Evolutionary conservation across 805 yeast genomes (phyloP).

Genomic region (Saccharomycopsis sp.): DNA sequence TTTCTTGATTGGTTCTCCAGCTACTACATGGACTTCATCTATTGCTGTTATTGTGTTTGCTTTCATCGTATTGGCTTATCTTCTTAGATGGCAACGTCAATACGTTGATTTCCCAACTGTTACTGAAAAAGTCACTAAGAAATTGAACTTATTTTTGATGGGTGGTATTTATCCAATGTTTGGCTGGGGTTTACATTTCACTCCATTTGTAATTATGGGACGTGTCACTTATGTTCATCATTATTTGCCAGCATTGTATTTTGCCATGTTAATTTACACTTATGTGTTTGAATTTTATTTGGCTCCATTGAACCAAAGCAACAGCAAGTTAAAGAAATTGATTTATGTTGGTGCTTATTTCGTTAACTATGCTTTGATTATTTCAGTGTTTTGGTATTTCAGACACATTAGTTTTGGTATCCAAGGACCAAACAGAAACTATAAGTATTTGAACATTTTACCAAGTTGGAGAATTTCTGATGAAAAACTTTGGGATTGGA

Average conservation of each 20-base stretch:
- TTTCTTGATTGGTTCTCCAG: slow-evolving; percentile 69
- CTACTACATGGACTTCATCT: slow-evolving; percentile 71
- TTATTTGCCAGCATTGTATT: slow-evolving; percentile 77
- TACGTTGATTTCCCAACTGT: slow-evolving; percentile 46
- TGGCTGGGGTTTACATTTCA: slow-evolving; percentile 74
- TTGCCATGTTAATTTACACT: slow-evolving; percentile 54
- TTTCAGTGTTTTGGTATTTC: slow-evolving; percentile 52
- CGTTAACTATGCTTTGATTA: slow-evolving; percentile 35
- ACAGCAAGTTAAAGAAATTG: slow-evolving; percentile 22
- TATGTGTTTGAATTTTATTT: slow-evolving; percentile 46
- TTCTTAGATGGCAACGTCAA: slow-evolving; percentile 83
- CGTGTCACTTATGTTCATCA: slow-evolving; percentile 85
- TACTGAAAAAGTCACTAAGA: slow-evolving; percentile 26
- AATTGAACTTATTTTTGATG: slow-evolving; percentile 50
- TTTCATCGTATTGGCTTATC: slow-evolving; percentile 36
- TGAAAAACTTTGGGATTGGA: slow-evolving; percentile 22
- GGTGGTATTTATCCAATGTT: slow-evolving; percentile 74
- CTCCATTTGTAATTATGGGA: slow-evolving; percentile 75
- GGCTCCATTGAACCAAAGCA: slow-evolving; percentile 26
- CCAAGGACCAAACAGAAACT: slow-evolving; percentile 39
- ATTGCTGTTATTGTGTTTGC: slow-evolving; percentile 50
- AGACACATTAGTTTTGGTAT: slow-evolving; percentile 63
- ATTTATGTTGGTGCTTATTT: slow-evolving; percentile 32
- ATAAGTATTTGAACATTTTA: slow-evolving; percentile 42
- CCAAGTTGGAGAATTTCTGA: slow-evolving; percentile 38